phyloP scores from a whole-genome alignment of 306 rosid species.

The Quercus aquifolioides region DNA sequence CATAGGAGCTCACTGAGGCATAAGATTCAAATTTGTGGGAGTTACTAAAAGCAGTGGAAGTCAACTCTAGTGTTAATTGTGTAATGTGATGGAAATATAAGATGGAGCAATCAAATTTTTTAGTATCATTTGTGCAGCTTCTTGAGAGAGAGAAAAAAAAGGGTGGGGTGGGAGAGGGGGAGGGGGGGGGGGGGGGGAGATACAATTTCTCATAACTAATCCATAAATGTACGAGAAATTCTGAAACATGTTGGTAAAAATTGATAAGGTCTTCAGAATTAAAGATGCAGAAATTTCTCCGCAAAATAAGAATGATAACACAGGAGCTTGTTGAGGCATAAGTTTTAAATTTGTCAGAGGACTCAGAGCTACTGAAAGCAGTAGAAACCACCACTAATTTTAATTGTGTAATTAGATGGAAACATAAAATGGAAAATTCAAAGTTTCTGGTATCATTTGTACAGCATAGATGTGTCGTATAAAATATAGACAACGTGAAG shows the following conservation, averaged over 20 bases:
- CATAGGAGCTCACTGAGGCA: background rate
- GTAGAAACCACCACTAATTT: background rate
- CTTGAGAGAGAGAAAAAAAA: too few species aligned
- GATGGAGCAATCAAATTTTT: background rate
- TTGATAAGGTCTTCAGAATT: background rate
- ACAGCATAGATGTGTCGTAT: background rate
- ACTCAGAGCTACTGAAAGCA: background rate
- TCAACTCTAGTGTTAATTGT: background rate
- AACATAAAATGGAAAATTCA: background rate
- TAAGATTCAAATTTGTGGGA: background rate
- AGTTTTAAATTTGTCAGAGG: background rate
- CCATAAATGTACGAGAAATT: background rate
- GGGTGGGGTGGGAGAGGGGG: too few species aligned
- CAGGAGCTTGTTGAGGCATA: background rate
- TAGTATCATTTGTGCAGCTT: background rate
- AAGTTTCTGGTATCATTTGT: background rate
- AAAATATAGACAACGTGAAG: constrained; percentile 1
- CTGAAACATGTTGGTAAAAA: background rate
- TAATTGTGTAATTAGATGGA: background rate
- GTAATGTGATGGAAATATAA: background rate
- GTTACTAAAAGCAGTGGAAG: background rate
- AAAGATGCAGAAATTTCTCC: background rate
- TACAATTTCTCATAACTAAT: too few species aligned
- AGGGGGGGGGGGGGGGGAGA: too few species aligned
- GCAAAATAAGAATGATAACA: background rate